Conservation (phyloP, 257 asterid species). For the Nicotiana tomentosiformis region DNA sequence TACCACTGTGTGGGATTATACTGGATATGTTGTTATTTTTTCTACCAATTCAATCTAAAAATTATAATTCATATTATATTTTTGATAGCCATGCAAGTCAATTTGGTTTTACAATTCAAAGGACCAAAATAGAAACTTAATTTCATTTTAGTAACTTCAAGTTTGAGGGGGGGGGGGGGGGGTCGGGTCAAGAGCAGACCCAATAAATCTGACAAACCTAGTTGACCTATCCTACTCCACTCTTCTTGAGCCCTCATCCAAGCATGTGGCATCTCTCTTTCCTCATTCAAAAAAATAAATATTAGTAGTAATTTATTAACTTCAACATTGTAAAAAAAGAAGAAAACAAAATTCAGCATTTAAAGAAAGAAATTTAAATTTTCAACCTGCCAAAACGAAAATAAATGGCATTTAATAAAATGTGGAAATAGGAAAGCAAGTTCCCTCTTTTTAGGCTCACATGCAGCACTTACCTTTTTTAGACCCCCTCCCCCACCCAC, state of each 20-base stretch:
- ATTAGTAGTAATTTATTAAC: not conserved
- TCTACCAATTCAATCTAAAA: too few species aligned
- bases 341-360: not conserved
- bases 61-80: too few species aligned
- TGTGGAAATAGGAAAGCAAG: not conserved
- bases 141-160: too few species aligned
- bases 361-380: not conserved
- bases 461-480: constrained; percentile 5
- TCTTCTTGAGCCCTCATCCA: constrained; percentile 4
- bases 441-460: constrained; percentile 20
- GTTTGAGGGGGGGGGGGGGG: not conserved
- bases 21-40: too few species aligned
- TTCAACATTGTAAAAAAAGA: not conserved
- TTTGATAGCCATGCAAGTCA: too few species aligned
- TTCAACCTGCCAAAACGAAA: not conserved
- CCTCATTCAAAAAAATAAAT: not conserved
- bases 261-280: not conserved
- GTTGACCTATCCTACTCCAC: not conserved
- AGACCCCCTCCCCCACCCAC: not conserved
- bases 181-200: not conserved
- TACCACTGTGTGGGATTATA: too few species aligned
- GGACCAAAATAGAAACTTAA: too few species aligned
- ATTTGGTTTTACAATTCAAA: too few species aligned
- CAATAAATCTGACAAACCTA: not conserved
- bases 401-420: not conserved